These are phyloP conservation scores for Orbilia ellipsospora DNA, from an alignment of 2,329 filamentous ascomycete species.

Conservation along the genomic window DNA sequence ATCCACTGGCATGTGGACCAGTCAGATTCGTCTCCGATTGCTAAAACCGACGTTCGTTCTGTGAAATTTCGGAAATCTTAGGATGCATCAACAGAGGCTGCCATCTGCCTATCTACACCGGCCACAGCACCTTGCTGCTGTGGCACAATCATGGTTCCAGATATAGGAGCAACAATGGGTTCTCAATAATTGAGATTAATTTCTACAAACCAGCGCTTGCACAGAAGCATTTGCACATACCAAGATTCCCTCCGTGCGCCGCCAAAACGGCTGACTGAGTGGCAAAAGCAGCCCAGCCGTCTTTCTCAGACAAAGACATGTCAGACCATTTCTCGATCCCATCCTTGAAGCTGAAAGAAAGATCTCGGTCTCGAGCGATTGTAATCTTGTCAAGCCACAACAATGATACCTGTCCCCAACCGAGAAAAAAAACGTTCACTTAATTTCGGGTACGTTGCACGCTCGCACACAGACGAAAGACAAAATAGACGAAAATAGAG, in stretches of 20 bases:
- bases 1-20: not conserved
- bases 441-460: constrained; percentile 24
- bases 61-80: not conserved
- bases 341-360: not conserved
- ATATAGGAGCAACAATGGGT: not conserved
- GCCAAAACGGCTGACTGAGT: not conserved
- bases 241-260: not conserved
- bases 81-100: not conserved
- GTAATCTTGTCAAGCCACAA: constrained; percentile 35
- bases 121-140: constrained; percentile 1
- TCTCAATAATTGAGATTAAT: not conserved
- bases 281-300: not conserved
- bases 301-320: not conserved
- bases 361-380: constrained; percentile 1
- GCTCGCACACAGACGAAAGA: not conserved
- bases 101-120: not conserved
- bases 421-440: constrained; percentile 22
- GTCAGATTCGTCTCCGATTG: not conserved
- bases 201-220: constrained; percentile 6
- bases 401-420: constrained; percentile 7
- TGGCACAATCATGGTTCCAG: constrained; percentile 14
- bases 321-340: no score
- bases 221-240: not conserved
- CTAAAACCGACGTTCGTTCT: not conserved
- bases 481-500: not conserved